Evolutionary conservation across 192 early-diverging fungal species (phyloP), one percentile per base, ranked within the genome.

Genomic region (Coemansia guatemalensis): DNA sequence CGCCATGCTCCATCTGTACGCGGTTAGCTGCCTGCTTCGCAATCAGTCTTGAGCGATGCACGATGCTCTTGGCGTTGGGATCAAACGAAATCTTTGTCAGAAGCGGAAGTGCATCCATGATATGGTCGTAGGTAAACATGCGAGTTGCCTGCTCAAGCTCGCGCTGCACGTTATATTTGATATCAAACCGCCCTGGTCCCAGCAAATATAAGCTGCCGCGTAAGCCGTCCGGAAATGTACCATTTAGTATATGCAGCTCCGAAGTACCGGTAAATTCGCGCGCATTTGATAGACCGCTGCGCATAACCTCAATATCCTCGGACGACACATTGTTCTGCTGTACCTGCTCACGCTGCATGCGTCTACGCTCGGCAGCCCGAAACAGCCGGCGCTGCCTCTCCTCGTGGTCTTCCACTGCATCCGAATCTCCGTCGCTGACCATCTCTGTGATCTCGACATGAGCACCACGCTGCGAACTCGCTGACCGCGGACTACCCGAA

Each of bases 31-130:
- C 62, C 32, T 87, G 88, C 64, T 86, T 85, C 24, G 85, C 87
- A 14, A 87, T 84, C 56, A 87, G 73, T 8, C 85, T 80, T 32
- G 84, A 86, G 21, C 85, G 71, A 61, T 90, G 86, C 30, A 62
- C 80, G 58, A 92, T 79, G 11, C 65, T 77, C 59, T 85, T 84
- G 51, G 51, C 73, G n/a, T 59, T 57, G 17, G 85, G 85, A 26
- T 87, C 83, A 50, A 92, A 84, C 44, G 81, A 76, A 73, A 92
- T 85, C 58, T 86, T 84, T 56, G 84, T 89, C 48, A 92, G 82
- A 14, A 90, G 74, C 23, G 90, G 90, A 61, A 89, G 74, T 48
- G 86, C 83, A 64, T 92, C 90, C 76, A 92, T 86, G 77, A 87
- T 85, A 62, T 90, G 87, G 12, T 85, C 88, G 56, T 88, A 90